A percentile compares a stretch with the other conserved stretches of the same genome.
These are phyloP conservation scores for Alternaria conjuncta DNA, from an alignment of 2,329 filamentous ascomycete species.

Conservation along the genomic window DNA sequence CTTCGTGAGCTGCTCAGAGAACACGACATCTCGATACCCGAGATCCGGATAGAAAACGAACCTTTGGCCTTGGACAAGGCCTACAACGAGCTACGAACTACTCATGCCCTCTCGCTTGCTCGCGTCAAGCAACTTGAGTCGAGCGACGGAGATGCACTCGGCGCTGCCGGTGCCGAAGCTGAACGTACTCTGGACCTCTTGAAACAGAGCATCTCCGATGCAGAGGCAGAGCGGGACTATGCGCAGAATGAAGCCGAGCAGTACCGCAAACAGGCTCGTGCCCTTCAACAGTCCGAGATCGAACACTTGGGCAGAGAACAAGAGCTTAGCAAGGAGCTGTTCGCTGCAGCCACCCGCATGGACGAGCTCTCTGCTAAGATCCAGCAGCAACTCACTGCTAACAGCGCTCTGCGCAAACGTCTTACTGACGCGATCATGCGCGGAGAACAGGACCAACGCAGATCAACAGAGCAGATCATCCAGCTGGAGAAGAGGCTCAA, in stretches of 20 bases:
- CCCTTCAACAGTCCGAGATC: slow-evolving; percentile 64
- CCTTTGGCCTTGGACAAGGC: slow-evolving; percentile 76
- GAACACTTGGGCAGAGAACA: slow-evolving; percentile 65
- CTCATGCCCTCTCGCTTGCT: slow-evolving; percentile 70
- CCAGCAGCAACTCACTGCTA: slow-evolving; percentile 78
- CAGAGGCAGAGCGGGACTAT: slow-evolving; percentile 75
- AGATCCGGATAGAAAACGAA: slow-evolving; percentile 58
- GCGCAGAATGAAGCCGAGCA: slow-evolving; percentile 69
- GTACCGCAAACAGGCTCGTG: slow-evolving; percentile 67
- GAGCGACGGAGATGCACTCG: slow-evolving; percentile 52
- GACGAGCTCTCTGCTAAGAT: slow-evolving; percentile 82
- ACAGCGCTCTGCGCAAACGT: slow-evolving; percentile 75
- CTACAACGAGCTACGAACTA: slow-evolving; percentile 76
- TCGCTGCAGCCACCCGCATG: slow-evolving; percentile 75
- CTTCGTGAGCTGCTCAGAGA: slow-evolving; percentile 79
- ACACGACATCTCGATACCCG: slow-evolving; percentile 79
- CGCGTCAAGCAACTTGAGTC: slow-evolving; percentile 70
- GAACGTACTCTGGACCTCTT: slow-evolving; percentile 68
- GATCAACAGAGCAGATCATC: slow-evolving; percentile 82
- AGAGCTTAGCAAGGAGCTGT: slow-evolving; percentile 71
- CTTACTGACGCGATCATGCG: slow-evolving; percentile 80
- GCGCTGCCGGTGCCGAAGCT: slow-evolving; percentile 56
- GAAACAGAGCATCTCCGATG: slow-evolving; percentile 71
- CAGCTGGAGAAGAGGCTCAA: slow-evolving; percentile 82
- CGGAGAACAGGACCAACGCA: slow-evolving; percentile 82